Conservation (phyloP, 1,284 basidiomycete species). For the Cerioporus squamosus region DNA sequence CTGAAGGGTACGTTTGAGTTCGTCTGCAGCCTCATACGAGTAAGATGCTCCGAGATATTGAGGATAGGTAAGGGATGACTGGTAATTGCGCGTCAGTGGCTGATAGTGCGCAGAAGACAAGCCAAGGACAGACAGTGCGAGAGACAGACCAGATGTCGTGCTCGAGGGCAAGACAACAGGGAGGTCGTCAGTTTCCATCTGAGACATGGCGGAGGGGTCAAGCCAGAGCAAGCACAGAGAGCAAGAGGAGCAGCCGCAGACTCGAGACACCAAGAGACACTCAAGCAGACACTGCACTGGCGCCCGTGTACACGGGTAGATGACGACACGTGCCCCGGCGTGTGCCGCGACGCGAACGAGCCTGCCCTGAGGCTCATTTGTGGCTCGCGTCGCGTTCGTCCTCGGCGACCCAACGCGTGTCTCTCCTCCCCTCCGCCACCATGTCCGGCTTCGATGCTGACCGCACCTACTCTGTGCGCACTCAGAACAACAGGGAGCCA, state of each 20-base stretch:
- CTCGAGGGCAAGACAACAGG: constrained; percentile 72
- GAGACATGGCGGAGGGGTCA: constrained; percentile 55
- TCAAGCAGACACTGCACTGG: constrained; percentile 23
- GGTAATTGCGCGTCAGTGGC: constrained; percentile 17
- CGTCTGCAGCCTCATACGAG: constrained; percentile 79
- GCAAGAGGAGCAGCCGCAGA: constrained; percentile 34
- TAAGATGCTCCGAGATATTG: constrained; percentile 96
- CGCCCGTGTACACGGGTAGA: constrained; percentile 29
- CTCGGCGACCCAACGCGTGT: constrained; percentile 8
- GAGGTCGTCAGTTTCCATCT: constrained; percentile 79
- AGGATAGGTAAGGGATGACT: constrained; percentile 97
- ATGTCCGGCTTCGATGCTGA: constrained; percentile 79
- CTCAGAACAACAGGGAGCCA: constrained; percentile 62
- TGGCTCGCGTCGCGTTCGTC: constrained; percentile 12
- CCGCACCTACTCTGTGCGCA: constrained; percentile 78
- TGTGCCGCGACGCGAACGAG: constrained; percentile 29
- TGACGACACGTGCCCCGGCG: constrained; percentile 39
- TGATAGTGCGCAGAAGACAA: not conserved
- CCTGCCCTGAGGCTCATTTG: constrained; percentile 36
- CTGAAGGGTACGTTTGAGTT: constrained; percentile 67
- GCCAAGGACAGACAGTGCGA: constrained; percentile 63
- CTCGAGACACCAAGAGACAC: constrained; percentile 52
- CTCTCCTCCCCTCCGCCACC: constrained; percentile 4
- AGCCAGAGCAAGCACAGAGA: constrained; percentile 31
- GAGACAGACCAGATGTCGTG: constrained; percentile 69